Percentiles rank a stretch among this genome's conserved stretches.
These are phyloP conservation scores for Novakomyces olei DNA, from an alignment of 805 yeast genomes.

Conservation along the genomic window DNA sequence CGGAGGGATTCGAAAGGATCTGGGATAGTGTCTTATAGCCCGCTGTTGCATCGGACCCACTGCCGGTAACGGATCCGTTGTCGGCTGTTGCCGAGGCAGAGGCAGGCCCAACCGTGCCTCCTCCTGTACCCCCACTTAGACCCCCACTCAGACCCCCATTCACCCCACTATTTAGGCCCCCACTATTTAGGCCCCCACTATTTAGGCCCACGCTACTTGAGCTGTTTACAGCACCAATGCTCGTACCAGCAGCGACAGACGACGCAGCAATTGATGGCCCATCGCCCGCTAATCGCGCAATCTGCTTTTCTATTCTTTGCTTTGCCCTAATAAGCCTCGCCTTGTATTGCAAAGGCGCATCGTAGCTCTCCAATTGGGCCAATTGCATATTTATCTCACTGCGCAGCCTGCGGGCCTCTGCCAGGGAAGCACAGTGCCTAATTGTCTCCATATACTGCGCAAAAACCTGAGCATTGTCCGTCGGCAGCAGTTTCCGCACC, in stretches of 20 bases:
- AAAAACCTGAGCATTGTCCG: constrained; percentile 1
- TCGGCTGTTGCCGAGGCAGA: too few species aligned
- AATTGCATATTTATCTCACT: background rate
- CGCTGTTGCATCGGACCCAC: background rate
- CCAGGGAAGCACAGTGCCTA: background rate
- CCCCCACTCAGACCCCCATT: too few species aligned
- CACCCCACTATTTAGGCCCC: too few species aligned
- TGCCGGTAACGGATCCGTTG: too few species aligned
- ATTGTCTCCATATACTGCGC: constrained; percentile 1
- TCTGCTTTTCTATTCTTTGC: background rate
- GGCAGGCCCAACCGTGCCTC: too few species aligned
- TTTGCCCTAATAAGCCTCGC: background rate
- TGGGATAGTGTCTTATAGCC: background rate
- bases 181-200: too few species aligned
- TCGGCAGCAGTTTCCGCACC: background rate
- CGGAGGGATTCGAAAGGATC: background rate
- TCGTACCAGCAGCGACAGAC: too few species aligned
- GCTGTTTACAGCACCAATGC: too few species aligned
- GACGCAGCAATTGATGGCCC: too few species aligned
- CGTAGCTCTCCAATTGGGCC: background rate
- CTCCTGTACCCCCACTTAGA: too few species aligned
- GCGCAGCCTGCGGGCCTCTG: constrained; percentile 2
- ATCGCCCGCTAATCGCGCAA: background rate
- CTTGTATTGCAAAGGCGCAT: background rate
- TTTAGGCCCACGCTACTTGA: too few species aligned